These are phyloP conservation scores for Wallacemonas collosoma DNA, from an alignment of 208 protist genomes.

Conservation along the genomic window DNA sequence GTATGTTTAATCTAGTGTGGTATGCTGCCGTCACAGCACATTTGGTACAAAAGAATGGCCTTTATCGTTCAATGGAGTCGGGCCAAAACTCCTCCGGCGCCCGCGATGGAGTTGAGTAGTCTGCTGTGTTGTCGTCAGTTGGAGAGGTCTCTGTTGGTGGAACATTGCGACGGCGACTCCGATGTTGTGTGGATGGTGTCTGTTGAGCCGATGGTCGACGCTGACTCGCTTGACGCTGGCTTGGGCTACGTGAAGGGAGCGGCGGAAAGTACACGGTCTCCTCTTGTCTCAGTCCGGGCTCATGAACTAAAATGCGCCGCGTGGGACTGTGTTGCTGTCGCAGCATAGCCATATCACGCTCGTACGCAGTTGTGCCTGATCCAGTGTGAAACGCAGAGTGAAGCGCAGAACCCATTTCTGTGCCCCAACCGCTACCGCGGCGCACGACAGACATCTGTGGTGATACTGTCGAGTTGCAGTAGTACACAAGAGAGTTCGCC, in stretches of 20 bases:
- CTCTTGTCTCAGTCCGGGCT: constrained; percentile 1
- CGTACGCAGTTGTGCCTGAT: constrained; percentile 3
- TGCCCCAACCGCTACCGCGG: neutral
- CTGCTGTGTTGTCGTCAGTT: neutral
- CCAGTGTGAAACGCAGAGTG: neutral
- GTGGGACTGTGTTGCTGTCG: neutral
- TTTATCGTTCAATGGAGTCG: constrained; percentile 17
- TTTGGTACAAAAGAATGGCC: constrained; percentile 4
- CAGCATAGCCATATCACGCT: constrained; percentile 12
- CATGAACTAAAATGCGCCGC: neutral
- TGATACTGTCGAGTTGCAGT: neutral
- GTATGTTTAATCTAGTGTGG: neutral
- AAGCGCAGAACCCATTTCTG: neutral
- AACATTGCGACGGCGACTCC: neutral
- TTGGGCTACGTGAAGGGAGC: constrained; percentile 8
- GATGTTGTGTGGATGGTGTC: constrained; percentile 2
- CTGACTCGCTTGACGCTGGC: neutral
- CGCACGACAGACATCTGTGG: neutral
- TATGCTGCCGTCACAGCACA: neutral
- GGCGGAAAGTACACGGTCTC: constrained; percentile 21
- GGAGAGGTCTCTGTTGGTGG: neutral
- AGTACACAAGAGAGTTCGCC: constrained; percentile 10
- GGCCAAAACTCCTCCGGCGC: constrained; percentile 6
- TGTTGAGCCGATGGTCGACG: neutral
- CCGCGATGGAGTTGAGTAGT: constrained; percentile 11